These are phyloP conservation scores for thale cress (Arabidopsis thaliana) DNA, from an alignment of 345 rosid genomes.

Conservation along the genomic window DNA sequence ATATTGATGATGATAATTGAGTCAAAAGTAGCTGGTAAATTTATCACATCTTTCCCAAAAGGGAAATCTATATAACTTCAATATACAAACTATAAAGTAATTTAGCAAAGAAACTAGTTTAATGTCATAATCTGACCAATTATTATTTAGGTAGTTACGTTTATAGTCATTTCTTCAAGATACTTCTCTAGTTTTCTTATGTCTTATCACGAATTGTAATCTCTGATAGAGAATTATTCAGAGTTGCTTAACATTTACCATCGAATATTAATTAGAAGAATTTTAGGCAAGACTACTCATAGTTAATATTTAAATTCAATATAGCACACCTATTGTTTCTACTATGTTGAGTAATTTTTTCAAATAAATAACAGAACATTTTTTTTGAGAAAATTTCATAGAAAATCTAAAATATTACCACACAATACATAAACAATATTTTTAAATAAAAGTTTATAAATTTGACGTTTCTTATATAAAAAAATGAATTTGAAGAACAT, in stretches of 20 bases:
- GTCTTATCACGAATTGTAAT: background rate
- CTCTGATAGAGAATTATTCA: background rate
- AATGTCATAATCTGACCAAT: background rate
- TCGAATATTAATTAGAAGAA: too few relatives aligned
- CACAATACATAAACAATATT: too few relatives aligned
- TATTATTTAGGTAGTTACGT: background rate
- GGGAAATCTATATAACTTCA: conserved; percentile 10
- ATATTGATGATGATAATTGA: conserved; percentile 16
- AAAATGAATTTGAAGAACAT: too few relatives aligned
- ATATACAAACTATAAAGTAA: background rate
- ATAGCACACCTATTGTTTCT: too few relatives aligned
- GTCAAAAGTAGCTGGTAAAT: conserved; percentile 40
- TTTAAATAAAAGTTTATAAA: too few relatives aligned
- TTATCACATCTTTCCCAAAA: conserved; percentile 5
- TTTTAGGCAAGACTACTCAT: too few relatives aligned
- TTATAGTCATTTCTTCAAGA: background rate
- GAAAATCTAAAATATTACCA: too few relatives aligned
- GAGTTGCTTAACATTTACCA: background rate
- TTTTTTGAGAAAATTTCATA: too few relatives aligned
- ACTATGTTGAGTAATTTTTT: too few relatives aligned
- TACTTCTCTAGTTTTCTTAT: background rate
- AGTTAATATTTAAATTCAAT: background rate
- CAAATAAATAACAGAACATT: too few relatives aligned
- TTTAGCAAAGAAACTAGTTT: background rate
- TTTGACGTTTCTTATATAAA: too few relatives aligned